Conservation (phyloP, 2,329 filamentous ascomycete species). For the Zarea fungicola region DNA sequence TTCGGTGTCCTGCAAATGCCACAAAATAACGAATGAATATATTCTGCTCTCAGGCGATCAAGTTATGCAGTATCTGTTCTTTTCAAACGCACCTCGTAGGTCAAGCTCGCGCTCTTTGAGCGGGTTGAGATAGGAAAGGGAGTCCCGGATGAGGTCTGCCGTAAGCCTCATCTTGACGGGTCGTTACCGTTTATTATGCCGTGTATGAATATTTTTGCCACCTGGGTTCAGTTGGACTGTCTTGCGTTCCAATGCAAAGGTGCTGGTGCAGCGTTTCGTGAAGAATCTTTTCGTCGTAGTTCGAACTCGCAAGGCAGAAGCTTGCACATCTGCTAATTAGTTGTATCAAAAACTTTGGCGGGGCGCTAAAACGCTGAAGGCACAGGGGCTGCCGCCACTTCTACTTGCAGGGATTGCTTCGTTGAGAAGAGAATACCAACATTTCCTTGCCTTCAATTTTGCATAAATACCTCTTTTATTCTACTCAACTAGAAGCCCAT, state of each 20-base stretch:
- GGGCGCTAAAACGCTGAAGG: too few relatives aligned
- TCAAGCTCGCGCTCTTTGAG: conserved; percentile 98
- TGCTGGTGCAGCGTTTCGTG: background rate
- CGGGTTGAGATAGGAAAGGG: conserved; percentile 97
- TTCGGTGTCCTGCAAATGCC: conserved; percentile 82
- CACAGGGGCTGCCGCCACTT: too few relatives aligned
- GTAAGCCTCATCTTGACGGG: conserved; percentile 77
- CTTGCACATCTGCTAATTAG: background rate
- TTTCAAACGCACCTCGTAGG: conserved; percentile 96
- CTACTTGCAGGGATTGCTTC: too few relatives aligned
- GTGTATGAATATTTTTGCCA: background rate
- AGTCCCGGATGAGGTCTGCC: conserved; percentile 86
- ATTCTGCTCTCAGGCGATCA: conserved; percentile 61
- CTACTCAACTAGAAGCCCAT: too few relatives aligned
- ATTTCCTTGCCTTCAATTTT: too few relatives aligned
- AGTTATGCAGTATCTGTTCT: conserved; percentile 91
- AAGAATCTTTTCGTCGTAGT: background rate
- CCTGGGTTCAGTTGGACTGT: background rate
- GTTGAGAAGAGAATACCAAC: too few relatives aligned
- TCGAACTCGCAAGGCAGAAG: conserved; percentile 4
- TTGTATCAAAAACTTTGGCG: conserved; percentile 7
- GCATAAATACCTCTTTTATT: too few relatives aligned
- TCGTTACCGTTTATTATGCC: conserved; percentile 10
- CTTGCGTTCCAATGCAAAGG: background rate
- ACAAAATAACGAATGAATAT: conserved; percentile 63